phyloP scores from a whole-genome alignment of 1,139 yeast species.

The Geotrichum cucujoidarum region DNA sequence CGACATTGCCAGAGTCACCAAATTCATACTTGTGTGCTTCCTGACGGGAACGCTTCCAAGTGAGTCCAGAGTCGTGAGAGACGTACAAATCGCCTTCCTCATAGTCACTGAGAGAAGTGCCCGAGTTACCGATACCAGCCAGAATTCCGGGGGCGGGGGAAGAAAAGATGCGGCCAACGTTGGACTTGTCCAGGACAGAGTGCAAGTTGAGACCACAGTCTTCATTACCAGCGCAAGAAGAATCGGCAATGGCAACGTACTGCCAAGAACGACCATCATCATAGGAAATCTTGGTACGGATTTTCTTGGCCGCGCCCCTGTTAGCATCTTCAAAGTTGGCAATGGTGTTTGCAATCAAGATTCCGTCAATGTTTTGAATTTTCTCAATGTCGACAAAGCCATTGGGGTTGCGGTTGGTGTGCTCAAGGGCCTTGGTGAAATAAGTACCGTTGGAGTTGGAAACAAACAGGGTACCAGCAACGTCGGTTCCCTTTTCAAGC shows the following conservation, averaged over 20 bases:
- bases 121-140: slow-evolving; percentile 44
- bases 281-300: slow-evolving; percentile 47
- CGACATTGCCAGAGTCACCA: slow-evolving; percentile 78
- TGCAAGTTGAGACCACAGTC: slow-evolving; percentile 57
- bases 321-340: slow-evolving; percentile 30
- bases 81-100: slow-evolving; percentile 43
- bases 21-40: slow-evolving; percentile 56
- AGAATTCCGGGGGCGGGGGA: slow-evolving; percentile 72
- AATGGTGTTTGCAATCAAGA: slow-evolving; percentile 54
- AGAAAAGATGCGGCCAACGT: slow-evolving; percentile 53
- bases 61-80: slow-evolving; percentile 72
- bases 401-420: slow-evolving; percentile 40
- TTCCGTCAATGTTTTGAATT: slow-evolving; percentile 63
- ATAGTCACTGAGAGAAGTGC: slow-evolving; percentile 28
- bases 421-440: slow-evolving; percentile 46
- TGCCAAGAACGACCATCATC: slow-evolving; percentile 67
- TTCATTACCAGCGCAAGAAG: slow-evolving; percentile 37
- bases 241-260: slow-evolving; percentile 46
- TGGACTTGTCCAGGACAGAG: slow-evolving; percentile 47
- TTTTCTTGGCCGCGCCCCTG: slow-evolving; percentile 16
- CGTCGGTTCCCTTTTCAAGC: slow-evolving; percentile 27
- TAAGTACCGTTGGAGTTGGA: slow-evolving; percentile 63
- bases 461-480: slow-evolving; percentile 44
- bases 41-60: slow-evolving; percentile 59
- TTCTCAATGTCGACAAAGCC: slow-evolving; percentile 46